These are phyloP conservation scores for Harringtonia aguacate DNA, from an alignment of 2,329 filamentous ascomycete species.

Conservation along the genomic window DNA sequence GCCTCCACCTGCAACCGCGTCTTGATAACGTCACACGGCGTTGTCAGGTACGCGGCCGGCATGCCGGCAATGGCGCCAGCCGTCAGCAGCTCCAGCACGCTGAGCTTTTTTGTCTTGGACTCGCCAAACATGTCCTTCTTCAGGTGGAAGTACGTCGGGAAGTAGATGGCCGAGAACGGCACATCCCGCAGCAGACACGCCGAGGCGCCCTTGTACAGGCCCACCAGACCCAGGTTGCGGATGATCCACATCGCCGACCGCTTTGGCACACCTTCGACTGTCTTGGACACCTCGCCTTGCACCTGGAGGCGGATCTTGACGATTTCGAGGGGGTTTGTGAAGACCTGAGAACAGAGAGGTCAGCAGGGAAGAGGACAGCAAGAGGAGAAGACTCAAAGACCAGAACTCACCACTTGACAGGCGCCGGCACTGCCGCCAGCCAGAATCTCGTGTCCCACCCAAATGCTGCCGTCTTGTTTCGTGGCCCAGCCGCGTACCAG, in stretches of 20 bases:
- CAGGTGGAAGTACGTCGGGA: slow-evolving; percentile 90
- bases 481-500: slow-evolving; percentile 69
- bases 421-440: slow-evolving; percentile 83
- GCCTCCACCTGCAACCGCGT: slow-evolving; percentile 95
- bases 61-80: slow-evolving; percentile 91
- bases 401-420: slow-evolving; percentile 83
- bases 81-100: slow-evolving; percentile 80
- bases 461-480: slow-evolving; percentile 65
- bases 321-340: slow-evolving; percentile 96
- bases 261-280: slow-evolving; percentile 67
- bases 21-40: slow-evolving; percentile 98
- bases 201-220: slow-evolving; percentile 92
- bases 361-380: background rate
- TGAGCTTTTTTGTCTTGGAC: slow-evolving; percentile 73
- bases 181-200: slow-evolving; percentile 93
- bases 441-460: slow-evolving; percentile 60
- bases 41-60: slow-evolving; percentile 89
- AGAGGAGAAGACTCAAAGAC: no score
- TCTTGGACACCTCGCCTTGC: slow-evolving; percentile 91
- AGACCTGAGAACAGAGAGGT: slow-evolving; percentile 47
- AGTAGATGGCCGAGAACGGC: slow-evolving; percentile 97
- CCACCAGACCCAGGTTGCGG: slow-evolving; percentile 83
- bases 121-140: slow-evolving; percentile 94
- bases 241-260: slow-evolving; percentile 98
- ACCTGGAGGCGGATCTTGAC: slow-evolving; percentile 98